Conservation (phyloP, 192 early-diverging fungal genomes). For the Gorgonomyces haynaldii region DNA sequence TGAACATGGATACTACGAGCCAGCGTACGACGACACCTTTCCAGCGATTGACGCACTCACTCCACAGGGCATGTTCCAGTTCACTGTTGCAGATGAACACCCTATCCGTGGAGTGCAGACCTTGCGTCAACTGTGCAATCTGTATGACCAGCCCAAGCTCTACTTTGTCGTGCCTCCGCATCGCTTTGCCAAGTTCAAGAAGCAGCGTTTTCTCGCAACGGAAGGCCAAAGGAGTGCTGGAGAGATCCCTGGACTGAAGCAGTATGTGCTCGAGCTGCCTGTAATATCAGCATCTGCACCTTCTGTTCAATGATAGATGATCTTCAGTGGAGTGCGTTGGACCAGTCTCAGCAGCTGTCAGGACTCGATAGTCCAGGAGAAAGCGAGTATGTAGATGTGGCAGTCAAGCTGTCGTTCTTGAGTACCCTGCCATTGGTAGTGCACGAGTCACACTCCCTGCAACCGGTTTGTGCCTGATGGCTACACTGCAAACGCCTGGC, state of each 20-base stretch:
- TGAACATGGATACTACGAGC: slow-evolving; percentile 13
- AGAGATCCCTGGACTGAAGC: slow-evolving; percentile 12
- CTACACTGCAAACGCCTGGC: no score
- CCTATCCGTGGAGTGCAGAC: slow-evolving; percentile 10
- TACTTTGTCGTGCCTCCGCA: slow-evolving; percentile 7
- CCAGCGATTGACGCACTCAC: slow-evolving; percentile 17
- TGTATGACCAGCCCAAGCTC: slow-evolving; percentile 5
- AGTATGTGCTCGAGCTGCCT: slow-evolving; percentile 14
- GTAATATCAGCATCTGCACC: neutral
- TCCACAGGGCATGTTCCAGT: slow-evolving; percentile 20
- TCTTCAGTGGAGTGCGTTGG: no score
- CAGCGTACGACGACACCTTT: slow-evolving; percentile 16
- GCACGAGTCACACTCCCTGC: no score
- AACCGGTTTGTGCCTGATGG: no score
- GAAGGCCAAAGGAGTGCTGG: neutral
- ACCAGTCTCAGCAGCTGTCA: no score
- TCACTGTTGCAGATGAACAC: slow-evolving; percentile 18
- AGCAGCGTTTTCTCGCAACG: slow-evolving; percentile 10
- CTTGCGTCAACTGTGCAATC: slow-evolving; percentile 4
- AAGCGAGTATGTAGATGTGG: no score
- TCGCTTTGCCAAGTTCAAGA: slow-evolving; percentile 6
- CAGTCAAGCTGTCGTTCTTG: no score
- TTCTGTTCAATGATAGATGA: no score
- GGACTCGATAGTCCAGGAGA: no score
- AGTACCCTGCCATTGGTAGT: no score